Evolutionary conservation across 2,329 filamentous ascomycete species (phyloP).

Genomic region (Xylariaceae sp.): DNA sequence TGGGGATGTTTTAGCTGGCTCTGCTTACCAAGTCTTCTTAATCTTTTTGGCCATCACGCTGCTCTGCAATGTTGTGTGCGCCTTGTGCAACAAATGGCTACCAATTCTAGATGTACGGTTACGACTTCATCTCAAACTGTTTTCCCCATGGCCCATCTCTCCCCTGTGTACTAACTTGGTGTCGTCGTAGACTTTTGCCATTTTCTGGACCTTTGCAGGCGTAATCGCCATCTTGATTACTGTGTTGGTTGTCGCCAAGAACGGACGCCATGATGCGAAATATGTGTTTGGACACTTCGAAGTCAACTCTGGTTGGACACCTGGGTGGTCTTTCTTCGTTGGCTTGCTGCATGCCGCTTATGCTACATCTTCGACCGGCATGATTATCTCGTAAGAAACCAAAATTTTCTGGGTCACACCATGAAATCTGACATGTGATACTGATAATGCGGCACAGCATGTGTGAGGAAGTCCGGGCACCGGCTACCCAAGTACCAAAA

Average conservation of each 20-base stretch:
- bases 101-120: slow-evolving; percentile 70
- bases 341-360: slow-evolving; percentile 76
- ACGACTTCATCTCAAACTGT: neutral
- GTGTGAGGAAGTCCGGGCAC: slow-evolving; percentile 74
- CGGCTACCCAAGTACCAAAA: slow-evolving; percentile 71
- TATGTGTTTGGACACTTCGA: slow-evolving; percentile 75
- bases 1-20: slow-evolving; percentile 52
- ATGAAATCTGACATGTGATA: slow-evolving; percentile 1
- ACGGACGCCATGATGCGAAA: slow-evolving; percentile 65
- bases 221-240: slow-evolving; percentile 69
- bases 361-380: slow-evolving; percentile 76
- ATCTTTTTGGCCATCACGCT: slow-evolving; percentile 74
- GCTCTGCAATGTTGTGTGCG: slow-evolving; percentile 67
- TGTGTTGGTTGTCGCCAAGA: slow-evolving; percentile 69
- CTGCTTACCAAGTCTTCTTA: slow-evolving; percentile 70
- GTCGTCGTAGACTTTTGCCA: slow-evolving; percentile 66
- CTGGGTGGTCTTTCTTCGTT: slow-evolving; percentile 76
- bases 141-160: neutral
- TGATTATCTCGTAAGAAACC: slow-evolving; percentile 73
- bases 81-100: slow-evolving; percentile 70
- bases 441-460: slow-evolving; percentile 54
- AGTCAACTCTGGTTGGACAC: slow-evolving; percentile 69
- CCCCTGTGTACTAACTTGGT: slow-evolving; percentile 3
- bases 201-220: slow-evolving; percentile 77
- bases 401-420: slow-evolving; percentile 20